phyloP scores from a whole-genome alignment of 495 filamentous ascomycete genomes.

The Neurospora hispaniola region DNA sequence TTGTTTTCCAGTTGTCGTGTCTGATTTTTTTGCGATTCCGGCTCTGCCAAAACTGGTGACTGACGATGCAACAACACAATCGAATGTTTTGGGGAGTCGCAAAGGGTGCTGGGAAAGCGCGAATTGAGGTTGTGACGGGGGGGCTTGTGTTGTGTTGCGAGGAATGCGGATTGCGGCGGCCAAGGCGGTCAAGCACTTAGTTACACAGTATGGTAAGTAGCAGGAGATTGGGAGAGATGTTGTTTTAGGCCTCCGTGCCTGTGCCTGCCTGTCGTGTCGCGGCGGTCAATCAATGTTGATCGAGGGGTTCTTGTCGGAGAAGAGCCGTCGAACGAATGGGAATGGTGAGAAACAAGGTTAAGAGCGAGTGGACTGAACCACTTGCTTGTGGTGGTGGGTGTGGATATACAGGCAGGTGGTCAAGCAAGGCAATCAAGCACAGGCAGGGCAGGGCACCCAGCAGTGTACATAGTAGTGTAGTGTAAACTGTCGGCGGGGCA shows the following conservation, averaged over 20 bases:
- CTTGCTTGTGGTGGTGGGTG: neutral
- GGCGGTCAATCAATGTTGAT: neutral
- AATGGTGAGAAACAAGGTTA: neutral
- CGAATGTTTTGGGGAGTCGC: neutral
- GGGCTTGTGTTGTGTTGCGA: neutral
- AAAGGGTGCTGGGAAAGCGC: neutral
- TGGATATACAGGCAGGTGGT: neutral
- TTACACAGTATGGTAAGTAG: neutral
- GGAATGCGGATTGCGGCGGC: neutral
- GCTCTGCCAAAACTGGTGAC: neutral
- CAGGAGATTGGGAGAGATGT: neutral
- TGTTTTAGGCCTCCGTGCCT: neutral
- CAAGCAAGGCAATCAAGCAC: neutral
- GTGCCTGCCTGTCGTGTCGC: neutral
- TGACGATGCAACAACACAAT: neutral
- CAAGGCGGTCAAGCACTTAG: neutral
- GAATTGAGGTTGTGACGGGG: neutral
- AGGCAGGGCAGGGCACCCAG: neutral
- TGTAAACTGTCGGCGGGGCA: conserved; percentile 29
- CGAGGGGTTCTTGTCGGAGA: neutral
- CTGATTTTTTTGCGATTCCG: neutral
- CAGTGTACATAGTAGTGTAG: too few species aligned
- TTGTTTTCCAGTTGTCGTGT: neutral
- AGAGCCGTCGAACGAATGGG: neutral
- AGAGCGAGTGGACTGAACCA: neutral